These are phyloP conservation scores for Pyrus hybrid DNA, from an alignment of 331 rosid genomes.

Conservation along the genomic window DNA sequence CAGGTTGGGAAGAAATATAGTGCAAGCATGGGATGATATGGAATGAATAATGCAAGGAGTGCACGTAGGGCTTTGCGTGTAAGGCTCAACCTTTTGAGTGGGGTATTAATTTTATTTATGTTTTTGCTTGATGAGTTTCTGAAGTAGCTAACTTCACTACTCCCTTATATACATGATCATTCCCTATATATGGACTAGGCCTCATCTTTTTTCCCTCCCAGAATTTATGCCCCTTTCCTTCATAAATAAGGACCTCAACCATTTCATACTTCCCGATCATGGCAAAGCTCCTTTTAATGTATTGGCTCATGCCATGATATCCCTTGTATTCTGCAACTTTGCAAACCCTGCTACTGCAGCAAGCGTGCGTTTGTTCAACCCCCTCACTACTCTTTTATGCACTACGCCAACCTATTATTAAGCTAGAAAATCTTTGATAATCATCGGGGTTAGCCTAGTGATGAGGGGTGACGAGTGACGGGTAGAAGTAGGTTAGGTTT, in stretches of 20 bases:
- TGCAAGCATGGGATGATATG: slow-evolving; percentile 13
- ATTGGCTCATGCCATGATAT: not conserved
- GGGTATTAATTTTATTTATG: slow-evolving; percentile 15
- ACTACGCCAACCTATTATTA: no score
- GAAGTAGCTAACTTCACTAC: no score
- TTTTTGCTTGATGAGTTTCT: not conserved
- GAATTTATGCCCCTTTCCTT: slow-evolving; percentile 30
- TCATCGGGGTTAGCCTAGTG: no score
- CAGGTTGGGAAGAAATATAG: not conserved
- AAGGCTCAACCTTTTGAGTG: slow-evolving; percentile 51
- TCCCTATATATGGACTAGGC: slow-evolving; percentile 39
- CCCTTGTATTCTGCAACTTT: no score
- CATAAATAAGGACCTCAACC: slow-evolving; percentile 9
- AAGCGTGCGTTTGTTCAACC: not conserved
- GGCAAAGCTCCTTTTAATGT: not conserved
- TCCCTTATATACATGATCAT: slow-evolving; percentile 40
- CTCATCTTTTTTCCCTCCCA: slow-evolving; percentile 27
- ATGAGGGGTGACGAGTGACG: no score
- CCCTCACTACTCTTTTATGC: no score
- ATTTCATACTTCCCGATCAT: slow-evolving; percentile 15
- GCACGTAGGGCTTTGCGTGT: slow-evolving; percentile 83
- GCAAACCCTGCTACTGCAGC: not conserved
- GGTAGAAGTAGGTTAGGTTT: no score
- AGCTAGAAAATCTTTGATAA: no score
- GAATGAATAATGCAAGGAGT: slow-evolving; percentile 42